Conservation (phyloP, 768 basidiomycete species). For the Termitomyces sp. region DNA sequence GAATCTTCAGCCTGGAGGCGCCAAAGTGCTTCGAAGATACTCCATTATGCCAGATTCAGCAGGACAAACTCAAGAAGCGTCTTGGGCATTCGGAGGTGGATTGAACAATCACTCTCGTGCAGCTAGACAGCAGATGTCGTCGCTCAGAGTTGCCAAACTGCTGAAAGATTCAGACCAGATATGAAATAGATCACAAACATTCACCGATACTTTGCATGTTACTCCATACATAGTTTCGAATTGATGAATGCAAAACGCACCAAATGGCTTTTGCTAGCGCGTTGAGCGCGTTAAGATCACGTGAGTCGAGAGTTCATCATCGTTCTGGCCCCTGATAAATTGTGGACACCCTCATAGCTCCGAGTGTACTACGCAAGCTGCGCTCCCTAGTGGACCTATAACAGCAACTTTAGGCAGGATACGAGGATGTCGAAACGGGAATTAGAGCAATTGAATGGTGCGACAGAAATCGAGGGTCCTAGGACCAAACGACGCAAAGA, state of each 20-base stretch:
- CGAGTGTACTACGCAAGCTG: constrained; percentile 1
- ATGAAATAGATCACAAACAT: not conserved
- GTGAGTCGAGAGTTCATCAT: constrained; percentile 15
- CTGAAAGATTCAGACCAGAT: not conserved
- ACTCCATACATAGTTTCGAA: not conserved
- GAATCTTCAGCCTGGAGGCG: not conserved
- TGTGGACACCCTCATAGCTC: constrained; percentile 8
- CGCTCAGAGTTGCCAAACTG: constrained; percentile 43
- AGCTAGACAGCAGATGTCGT: constrained; percentile 42
- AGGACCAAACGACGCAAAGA: constrained; percentile 41
- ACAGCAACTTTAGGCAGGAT: not conserved
- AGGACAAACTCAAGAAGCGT: constrained; percentile 34
- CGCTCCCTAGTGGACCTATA: constrained; percentile 1
- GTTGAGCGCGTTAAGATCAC: constrained; percentile 12
- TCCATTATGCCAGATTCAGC: not conserved
- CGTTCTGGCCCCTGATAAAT: constrained; percentile 8
- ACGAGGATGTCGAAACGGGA: constrained; percentile 36
- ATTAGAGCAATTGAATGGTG: constrained; percentile 27
- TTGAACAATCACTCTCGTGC: constrained; percentile 68
- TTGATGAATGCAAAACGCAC: not conserved
- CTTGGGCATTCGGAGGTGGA: constrained; percentile 66
- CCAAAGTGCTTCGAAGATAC: not conserved
- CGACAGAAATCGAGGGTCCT: constrained; percentile 31
- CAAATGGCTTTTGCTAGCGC: constrained; percentile 5
- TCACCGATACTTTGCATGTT: not conserved